Conservation (phyloP, 345 rosid species). For the Eucalyptus pauciflora region DNA sequence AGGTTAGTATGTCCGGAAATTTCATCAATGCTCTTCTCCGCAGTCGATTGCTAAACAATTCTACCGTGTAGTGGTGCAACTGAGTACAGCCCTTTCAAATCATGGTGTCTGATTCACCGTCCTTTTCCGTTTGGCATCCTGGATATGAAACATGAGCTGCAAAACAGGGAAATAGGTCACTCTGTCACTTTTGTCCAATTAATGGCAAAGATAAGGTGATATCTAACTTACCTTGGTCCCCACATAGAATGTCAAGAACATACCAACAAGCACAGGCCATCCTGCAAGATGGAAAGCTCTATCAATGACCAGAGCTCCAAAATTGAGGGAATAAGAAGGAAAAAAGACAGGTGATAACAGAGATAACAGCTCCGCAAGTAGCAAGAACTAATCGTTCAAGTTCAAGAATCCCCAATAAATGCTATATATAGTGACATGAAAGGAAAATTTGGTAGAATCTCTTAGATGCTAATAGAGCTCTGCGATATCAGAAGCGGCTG, state of each 20-base stretch:
- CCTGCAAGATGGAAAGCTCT: constrained; percentile 29
- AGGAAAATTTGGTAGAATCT: neutral
- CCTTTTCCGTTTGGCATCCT: constrained; percentile 26
- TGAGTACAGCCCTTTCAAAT: neutral
- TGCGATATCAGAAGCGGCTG: neutral
- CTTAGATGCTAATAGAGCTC: neutral
- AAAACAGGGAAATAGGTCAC: neutral
- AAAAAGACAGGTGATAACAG: neutral
- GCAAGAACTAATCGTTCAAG: neutral
- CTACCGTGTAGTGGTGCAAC: neutral
- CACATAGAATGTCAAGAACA: constrained; percentile 58
- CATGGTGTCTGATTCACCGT: neutral
- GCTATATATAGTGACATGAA: neutral
- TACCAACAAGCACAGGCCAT: constrained; percentile 39
- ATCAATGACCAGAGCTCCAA: neutral
- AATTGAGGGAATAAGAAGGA: neutral
- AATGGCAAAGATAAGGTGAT: neutral
- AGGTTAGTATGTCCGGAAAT: neutral
- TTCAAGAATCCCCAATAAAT: neutral
- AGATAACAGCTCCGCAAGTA: neutral
- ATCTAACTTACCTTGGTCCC: constrained; percentile 62
- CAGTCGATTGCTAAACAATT: neutral
- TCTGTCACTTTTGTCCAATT: neutral
- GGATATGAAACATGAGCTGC: constrained; percentile 73
- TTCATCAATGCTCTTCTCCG: neutral